Evolutionary conservation across 371 early-diverging fungal species (phyloP).

Genomic region (Apophysomyces elegans): DNA sequence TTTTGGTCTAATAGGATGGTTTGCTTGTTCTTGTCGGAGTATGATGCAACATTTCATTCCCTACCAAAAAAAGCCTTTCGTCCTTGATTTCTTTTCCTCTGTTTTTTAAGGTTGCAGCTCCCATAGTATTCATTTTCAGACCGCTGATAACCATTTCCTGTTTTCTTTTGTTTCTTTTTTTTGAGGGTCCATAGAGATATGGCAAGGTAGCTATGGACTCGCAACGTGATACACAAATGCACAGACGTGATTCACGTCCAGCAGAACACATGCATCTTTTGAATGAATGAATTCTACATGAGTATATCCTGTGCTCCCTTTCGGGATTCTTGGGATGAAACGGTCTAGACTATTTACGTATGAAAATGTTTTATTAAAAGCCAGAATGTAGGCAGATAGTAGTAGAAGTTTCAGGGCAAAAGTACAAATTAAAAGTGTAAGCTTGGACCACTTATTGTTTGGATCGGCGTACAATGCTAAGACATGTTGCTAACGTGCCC

Average conservation of each 20-base stretch:
- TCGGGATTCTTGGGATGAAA: neutral
- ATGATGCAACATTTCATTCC: neutral
- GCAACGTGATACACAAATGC: slow-evolving; percentile 5
- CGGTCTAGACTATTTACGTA: slow-evolving; percentile 8
- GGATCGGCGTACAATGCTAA: slow-evolving; percentile 8
- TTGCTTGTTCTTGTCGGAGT: neutral
- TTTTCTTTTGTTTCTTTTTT: neutral
- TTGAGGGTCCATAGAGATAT: neutral
- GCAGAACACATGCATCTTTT: slow-evolving; percentile 5
- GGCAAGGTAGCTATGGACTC: neutral
- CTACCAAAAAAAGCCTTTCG: neutral
- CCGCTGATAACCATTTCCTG: neutral
- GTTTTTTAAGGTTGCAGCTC: neutral
- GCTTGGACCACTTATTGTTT: slow-evolving; percentile 12
- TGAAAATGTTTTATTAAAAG: slow-evolving; percentile 6
- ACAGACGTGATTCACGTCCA: slow-evolving; percentile 2
- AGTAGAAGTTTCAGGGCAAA: neutral
- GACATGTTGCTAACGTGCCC: slow-evolving; percentile 1
- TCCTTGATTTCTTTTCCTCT: neutral
- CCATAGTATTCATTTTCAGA: neutral
- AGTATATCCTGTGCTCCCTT: neutral
- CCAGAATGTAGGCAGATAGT: slow-evolving; percentile 1
- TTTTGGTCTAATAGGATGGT: neutral
- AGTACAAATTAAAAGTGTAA: slow-evolving; percentile 9
- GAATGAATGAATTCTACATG: neutral